A percentile compares a stretch with the other conserved stretches of the same genome.
Evolutionary conservation across 1,284 basidiomycete genomes (phyloP).

Genomic region (Tilletia walkeri): DNA sequence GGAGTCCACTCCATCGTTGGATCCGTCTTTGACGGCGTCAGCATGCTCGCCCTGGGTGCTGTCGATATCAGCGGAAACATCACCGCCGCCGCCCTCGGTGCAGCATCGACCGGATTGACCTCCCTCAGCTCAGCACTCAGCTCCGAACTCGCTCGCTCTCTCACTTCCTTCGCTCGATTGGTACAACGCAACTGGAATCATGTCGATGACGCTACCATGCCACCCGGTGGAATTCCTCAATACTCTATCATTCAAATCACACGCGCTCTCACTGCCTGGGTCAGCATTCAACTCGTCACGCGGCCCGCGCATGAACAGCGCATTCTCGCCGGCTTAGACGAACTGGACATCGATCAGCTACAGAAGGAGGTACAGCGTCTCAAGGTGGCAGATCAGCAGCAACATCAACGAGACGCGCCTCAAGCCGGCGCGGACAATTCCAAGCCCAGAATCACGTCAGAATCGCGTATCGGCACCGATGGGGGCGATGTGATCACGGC

Average conservation of each 20-base stretch:
- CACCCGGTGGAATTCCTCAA: constrained; percentile 45
- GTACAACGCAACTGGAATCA: constrained; percentile 47
- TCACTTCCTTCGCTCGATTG: constrained; percentile 37
- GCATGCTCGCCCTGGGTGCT: constrained; percentile 40
- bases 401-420: constrained; percentile 26
- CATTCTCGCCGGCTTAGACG: constrained; percentile 34
- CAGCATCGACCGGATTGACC: constrained; percentile 39
- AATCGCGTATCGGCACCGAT: constrained; percentile 27
- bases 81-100: constrained; percentile 40
- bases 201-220: constrained; percentile 33
- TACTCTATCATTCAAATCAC: constrained; percentile 41
- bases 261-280: constrained; percentile 45
- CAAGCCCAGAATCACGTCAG: constrained; percentile 40
- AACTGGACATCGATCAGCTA: constrained; percentile 29
- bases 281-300: constrained; percentile 46
- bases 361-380: constrained; percentile 27
- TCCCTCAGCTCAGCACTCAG: constrained; percentile 36
- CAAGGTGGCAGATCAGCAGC: constrained; percentile 21
- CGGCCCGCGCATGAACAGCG: constrained; percentile 33
- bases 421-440: constrained; percentile 17
- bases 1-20: constrained; percentile 37
- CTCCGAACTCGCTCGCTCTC: constrained; percentile 38
- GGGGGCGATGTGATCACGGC: constrained; percentile 45
- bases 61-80: constrained; percentile 46
- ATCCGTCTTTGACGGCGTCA: constrained; percentile 42